Evolutionary conservation across 208 protist genomes (phyloP).

Genomic region (Trypanosoma platydactyli): DNA sequence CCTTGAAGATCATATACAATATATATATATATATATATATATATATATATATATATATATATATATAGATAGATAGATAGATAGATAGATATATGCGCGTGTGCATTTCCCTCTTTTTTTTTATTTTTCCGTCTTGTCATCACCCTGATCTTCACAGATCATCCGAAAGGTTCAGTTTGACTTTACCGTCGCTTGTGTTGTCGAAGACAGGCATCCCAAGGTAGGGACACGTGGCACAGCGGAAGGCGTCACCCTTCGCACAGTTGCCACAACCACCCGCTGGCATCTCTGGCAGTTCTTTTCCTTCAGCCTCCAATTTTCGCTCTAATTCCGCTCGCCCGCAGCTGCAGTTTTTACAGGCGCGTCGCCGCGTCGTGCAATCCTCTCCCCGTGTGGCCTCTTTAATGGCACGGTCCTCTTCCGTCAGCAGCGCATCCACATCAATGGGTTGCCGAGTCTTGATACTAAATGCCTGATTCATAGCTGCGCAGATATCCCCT

Average conservation of each 20-base stretch:
- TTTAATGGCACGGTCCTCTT: constrained; percentile 68
- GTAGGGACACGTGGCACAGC: constrained; percentile 87
- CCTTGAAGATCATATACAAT: too few relatives aligned
- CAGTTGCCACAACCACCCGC: constrained; percentile 88
- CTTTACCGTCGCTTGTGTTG: constrained; percentile 79
- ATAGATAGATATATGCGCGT: background rate
- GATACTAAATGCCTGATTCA: constrained; percentile 66
- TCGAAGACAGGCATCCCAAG: constrained; percentile 86
- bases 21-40: too few relatives aligned
- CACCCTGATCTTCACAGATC: constrained; percentile 48
- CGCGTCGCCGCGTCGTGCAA: constrained; percentile 79
- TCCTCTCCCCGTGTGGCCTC: constrained; percentile 59
- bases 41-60: too few relatives aligned
- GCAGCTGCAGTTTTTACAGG: constrained; percentile 90
- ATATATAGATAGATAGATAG: too few relatives aligned
- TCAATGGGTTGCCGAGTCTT: constrained; percentile 80
- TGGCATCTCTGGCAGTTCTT: constrained; percentile 46
- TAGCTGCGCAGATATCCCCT: background rate
- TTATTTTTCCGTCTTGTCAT: background rate
- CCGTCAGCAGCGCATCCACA: constrained; percentile 74
- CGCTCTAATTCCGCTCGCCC: constrained; percentile 77
- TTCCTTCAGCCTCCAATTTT: constrained; percentile 45
- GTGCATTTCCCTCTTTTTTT: background rate
- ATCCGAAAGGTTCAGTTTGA: constrained; percentile 81
- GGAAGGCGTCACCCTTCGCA: constrained; percentile 87